Percentiles rank a stretch among this genome's conserved stretches.
Evolutionary conservation across 2,329 filamentous ascomycete genomes (phyloP).

Genomic region (Myriosclerotinia scirpicola): DNA sequence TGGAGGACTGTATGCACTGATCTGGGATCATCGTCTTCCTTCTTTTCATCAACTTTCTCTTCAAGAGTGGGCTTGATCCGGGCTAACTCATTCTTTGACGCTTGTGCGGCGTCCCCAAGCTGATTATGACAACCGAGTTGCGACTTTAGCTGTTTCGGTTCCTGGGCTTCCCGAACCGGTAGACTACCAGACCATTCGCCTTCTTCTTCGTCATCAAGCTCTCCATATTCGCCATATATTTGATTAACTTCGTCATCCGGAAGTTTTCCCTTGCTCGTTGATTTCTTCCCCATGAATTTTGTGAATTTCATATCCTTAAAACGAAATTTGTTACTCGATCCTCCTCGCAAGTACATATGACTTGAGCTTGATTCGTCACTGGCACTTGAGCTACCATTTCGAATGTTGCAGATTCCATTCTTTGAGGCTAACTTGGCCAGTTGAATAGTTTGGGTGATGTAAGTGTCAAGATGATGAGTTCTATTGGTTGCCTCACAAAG

Average conservation of each 20-base stretch:
- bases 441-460: not conserved
- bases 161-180: not conserved
- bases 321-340: too few relatives aligned
- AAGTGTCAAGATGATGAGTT: too few relatives aligned
- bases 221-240: not conserved
- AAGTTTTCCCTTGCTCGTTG: not conserved
- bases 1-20: too few relatives aligned
- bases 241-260: not conserved
- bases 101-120: not conserved
- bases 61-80: not conserved
- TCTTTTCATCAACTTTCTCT: too few relatives aligned
- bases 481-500: not conserved
- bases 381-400: not conserved
- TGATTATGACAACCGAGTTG: not conserved
- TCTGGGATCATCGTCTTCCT: not conserved
- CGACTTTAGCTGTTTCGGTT: not conserved
- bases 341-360: not conserved
- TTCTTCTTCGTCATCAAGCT: not conserved
- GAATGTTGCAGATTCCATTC: not conserved
- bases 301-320: too few relatives aligned
- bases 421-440: too few relatives aligned
- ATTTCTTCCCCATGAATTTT: not conserved
- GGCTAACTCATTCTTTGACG: not conserved
- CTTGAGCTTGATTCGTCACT: too few relatives aligned
- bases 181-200: not conserved